Percentiles rank a stretch among this genome's conserved stretches.
phyloP scores from a whole-genome alignment of 306 rosid species.

The Macrotyloma uniflorum region DNA sequence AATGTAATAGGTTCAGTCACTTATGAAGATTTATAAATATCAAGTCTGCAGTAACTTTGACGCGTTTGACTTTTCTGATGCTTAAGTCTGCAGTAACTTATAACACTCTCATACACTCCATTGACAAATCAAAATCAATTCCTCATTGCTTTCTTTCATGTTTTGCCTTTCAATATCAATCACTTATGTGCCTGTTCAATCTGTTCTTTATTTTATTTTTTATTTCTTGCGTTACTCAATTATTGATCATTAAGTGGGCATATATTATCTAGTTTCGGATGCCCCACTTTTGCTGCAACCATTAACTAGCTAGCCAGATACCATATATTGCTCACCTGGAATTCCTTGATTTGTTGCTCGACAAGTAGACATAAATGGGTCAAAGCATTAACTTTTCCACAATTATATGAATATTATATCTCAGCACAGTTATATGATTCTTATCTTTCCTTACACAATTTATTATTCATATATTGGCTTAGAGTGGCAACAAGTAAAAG shows the following conservation, averaged over 20 bases:
- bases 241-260: slow-evolving; percentile 30
- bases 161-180: too few relatives aligned
- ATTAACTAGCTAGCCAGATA: not conserved
- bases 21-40: too few relatives aligned
- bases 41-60: too few relatives aligned
- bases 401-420: slow-evolving; percentile 4
- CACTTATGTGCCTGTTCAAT: not conserved
- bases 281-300: not conserved
- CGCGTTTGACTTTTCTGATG: too few relatives aligned
- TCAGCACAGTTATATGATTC: slow-evolving; percentile 27
- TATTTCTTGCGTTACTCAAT: not conserved
- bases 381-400: slow-evolving; percentile 28
- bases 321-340: slow-evolving; percentile 20
- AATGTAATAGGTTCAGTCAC: too few relatives aligned
- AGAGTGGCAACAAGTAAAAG: not conserved
- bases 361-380: slow-evolving; percentile 33
- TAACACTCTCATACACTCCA: too few relatives aligned
- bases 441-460: slow-evolving; percentile 11
- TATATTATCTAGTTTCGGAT: slow-evolving; percentile 25
- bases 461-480: slow-evolving; percentile 8
- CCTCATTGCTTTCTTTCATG: too few relatives aligned
- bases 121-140: too few relatives aligned
- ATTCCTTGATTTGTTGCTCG: slow-evolving; percentile 14
- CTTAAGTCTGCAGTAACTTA: too few relatives aligned
- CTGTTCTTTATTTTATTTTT: not conserved